Evolutionary conservation across 768 basidiomycete species (phyloP).

Genomic region (Russula dissimulans): DNA sequence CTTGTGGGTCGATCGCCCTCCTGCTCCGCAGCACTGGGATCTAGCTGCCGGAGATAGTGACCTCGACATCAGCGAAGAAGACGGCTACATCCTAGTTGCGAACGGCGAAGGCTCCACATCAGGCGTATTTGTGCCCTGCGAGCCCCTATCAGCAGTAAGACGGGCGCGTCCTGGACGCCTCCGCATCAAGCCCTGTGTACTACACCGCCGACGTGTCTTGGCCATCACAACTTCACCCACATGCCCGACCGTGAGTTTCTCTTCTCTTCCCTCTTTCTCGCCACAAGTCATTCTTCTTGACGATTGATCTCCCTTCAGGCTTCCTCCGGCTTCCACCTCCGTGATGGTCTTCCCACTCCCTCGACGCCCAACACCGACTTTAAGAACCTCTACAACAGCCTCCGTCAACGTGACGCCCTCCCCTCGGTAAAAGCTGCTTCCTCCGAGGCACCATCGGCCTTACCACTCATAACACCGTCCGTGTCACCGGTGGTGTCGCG

Average conservation of each 20-base stretch:
- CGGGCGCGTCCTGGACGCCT: slow-evolving; percentile 6
- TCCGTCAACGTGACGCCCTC: not conserved
- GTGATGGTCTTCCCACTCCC: slow-evolving; percentile 8
- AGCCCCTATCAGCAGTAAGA: slow-evolving; percentile 1
- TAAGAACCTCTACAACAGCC: slow-evolving; percentile 9
- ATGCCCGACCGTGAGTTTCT: slow-evolving; percentile 5
- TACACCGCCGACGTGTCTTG: slow-evolving; percentile 11
- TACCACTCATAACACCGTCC: not conserved
- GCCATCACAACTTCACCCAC: not conserved
- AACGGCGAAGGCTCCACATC: slow-evolving; percentile 9
- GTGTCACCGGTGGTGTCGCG: slow-evolving; percentile 22
- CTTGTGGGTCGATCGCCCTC: not conserved
- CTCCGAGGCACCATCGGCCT: not conserved
- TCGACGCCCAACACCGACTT: slow-evolving; percentile 14
- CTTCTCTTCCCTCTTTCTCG: not conserved
- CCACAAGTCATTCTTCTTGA: not conserved
- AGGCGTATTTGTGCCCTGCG: slow-evolving; percentile 5
- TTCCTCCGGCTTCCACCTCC: slow-evolving; percentile 6
- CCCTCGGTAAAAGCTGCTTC: not conserved
- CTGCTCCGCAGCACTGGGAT: slow-evolving; percentile 2
- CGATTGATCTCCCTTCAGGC: not conserved
- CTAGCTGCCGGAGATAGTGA: not conserved
- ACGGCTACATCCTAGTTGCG: slow-evolving; percentile 17
- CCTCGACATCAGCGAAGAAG: slow-evolving; percentile 16
- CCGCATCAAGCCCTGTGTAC: slow-evolving; percentile 1